A percentile compares a stretch with the other conserved stretches of the same genome.
Conservation (phyloP, 371 early-diverging fungal genomes). For the Mortierella sp. region DNA sequence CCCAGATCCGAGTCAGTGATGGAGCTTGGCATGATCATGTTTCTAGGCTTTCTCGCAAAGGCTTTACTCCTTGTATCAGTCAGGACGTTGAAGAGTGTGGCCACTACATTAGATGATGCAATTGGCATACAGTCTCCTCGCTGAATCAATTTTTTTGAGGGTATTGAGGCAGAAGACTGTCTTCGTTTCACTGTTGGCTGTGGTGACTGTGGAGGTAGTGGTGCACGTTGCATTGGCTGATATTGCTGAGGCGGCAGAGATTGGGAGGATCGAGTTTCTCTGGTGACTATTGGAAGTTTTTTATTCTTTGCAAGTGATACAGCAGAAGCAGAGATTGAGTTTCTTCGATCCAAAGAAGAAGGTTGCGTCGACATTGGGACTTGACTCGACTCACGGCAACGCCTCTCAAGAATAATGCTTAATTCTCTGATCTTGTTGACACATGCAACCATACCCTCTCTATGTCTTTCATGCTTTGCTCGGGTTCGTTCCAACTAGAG, state of each 20-base stretch:
- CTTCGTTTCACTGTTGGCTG: not conserved
- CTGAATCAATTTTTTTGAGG: slow-evolving; percentile 3
- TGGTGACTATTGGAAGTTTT: not conserved
- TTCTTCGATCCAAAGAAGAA: not conserved
- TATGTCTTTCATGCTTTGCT: slow-evolving; percentile 45
- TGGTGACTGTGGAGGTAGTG: not conserved
- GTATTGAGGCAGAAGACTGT: not conserved
- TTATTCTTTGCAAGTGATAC: not conserved
- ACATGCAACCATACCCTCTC: slow-evolving; percentile 26
- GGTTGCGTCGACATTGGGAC: not conserved
- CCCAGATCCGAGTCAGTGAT: slow-evolving; percentile 40
- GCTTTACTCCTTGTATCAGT: slow-evolving; percentile 29
- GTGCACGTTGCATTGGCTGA: not conserved
- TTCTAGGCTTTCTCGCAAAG: slow-evolving; percentile 39
- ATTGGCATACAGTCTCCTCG: slow-evolving; percentile 14
- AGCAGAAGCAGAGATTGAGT: not conserved
- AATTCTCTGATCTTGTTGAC: slow-evolving; percentile 41
- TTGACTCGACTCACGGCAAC: slow-evolving; percentile 17
- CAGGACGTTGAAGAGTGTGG: slow-evolving; percentile 37
- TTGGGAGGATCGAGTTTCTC: not conserved
- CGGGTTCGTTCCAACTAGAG: slow-evolving; percentile 36
- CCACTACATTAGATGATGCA: slow-evolving; percentile 25
- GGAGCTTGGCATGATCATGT: slow-evolving; percentile 26
- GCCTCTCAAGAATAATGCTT: slow-evolving; percentile 33
- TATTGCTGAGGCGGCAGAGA: not conserved